Evolutionary conservation across 768 basidiomycete genomes (phyloP).

Genomic region (Boletus barrowsii): DNA sequence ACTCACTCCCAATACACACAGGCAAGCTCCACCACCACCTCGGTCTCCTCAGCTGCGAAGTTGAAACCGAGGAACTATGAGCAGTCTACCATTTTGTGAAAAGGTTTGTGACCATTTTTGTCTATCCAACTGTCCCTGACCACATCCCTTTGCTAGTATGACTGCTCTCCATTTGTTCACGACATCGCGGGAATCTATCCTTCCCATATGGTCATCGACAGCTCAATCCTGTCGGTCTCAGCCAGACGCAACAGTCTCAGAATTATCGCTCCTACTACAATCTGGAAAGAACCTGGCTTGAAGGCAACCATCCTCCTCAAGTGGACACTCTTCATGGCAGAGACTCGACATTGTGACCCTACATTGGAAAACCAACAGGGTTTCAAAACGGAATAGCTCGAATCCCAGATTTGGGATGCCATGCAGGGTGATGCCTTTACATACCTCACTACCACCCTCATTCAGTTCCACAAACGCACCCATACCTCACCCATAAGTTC

Average conservation of each 20-base stretch:
- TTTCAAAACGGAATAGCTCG: constrained; percentile 75
- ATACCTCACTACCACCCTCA: constrained; percentile 60
- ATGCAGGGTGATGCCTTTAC: constrained; percentile 80
- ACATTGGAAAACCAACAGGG: constrained; percentile 61
- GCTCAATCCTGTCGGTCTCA: constrained; percentile 61
- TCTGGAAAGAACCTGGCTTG: constrained; percentile 69
- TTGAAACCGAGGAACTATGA: constrained; percentile 75
- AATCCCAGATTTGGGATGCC: constrained; percentile 77
- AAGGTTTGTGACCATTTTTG: constrained; percentile 53
- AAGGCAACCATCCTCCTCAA: constrained; percentile 74
- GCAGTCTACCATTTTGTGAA: constrained; percentile 93
- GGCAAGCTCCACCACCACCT: constrained; percentile 95
- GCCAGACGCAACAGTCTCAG: constrained; percentile 46
- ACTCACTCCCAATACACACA: constrained; percentile 49
- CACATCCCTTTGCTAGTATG: constrained; percentile 51
- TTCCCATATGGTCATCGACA: constrained; percentile 81
- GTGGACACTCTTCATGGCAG: constrained; percentile 84
- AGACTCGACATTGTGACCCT: constrained; percentile 68
- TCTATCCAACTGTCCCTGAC: constrained; percentile 4
- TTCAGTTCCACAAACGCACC: constrained; percentile 48
- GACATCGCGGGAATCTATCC: constrained; percentile 85
- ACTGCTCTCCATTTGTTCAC: constrained; percentile 86
- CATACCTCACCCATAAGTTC: constrained; percentile 32
- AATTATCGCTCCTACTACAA: constrained; percentile 40
- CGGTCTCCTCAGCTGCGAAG: constrained; percentile 82